Conservation (phyloP, 225 moss, liverwort and hornwort genomes). For the Bryoerythrophyllum caledonicum region DNA sequence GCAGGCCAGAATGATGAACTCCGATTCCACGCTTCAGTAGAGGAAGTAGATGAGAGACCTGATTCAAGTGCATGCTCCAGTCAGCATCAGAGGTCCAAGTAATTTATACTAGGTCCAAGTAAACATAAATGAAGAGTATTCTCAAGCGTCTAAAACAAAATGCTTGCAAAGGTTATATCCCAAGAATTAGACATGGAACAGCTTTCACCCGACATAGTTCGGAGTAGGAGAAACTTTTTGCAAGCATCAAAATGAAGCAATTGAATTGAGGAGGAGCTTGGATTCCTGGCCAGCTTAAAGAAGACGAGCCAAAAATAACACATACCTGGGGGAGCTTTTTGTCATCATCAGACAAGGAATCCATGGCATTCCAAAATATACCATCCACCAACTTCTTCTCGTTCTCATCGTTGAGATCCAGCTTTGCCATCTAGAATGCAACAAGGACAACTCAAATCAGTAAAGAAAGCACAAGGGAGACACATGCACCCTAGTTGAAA, state of each 20-base stretch:
- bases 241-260: background rate
- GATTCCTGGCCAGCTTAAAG: background rate
- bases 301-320: background rate
- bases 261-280: background rate
- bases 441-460: background rate
- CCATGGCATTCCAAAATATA: conserved; percentile 92
- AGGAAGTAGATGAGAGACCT: conserved; percentile 92
- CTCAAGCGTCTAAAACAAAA: background rate
- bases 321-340: conserved; percentile 93
- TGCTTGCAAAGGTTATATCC: background rate
- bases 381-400: conserved; percentile 93
- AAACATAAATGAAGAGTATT: background rate
- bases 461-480: background rate
- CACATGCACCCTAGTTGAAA: background rate
- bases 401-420: conserved; percentile 87
- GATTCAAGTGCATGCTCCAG: conserved; percentile 24
- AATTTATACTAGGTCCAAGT: too few species aligned
- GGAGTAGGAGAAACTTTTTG: background rate
- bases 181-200: conserved; percentile 4
- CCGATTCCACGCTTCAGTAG: conserved; percentile 93
- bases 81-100: background rate
- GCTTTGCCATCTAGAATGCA: conserved; percentile 76
- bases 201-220: background rate
- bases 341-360: conserved; percentile 94
- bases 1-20: conserved; percentile 94